These are phyloP conservation scores for Globisporangium rhizosaccharum DNA, from an alignment of 352 stramenopile genomes.

Conservation along the genomic window DNA sequence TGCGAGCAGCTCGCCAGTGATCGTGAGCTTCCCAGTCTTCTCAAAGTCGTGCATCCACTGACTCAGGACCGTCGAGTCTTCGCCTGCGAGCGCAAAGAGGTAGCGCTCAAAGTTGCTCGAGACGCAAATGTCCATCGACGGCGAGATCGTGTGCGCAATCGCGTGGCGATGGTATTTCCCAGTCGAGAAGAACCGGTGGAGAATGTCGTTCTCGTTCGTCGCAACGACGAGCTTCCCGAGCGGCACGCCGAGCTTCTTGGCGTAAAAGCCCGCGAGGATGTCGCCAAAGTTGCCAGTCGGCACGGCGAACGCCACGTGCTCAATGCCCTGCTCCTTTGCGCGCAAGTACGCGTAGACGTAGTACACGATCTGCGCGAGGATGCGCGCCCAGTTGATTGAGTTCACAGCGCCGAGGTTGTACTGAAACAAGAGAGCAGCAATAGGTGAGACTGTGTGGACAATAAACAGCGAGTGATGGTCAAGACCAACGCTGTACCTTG, in stretches of 20 bases:
- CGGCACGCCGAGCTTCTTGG: constrained; percentile 90
- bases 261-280: constrained; percentile 98
- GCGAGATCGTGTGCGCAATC: constrained; percentile 93
- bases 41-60: constrained; percentile 96
- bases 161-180: constrained; percentile 94
- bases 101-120: constrained; percentile 99
- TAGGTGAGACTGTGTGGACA: not conserved
- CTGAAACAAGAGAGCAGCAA: constrained; percentile 7
- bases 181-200: constrained; percentile 97
- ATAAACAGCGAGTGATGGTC: not conserved
- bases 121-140: constrained; percentile 99
- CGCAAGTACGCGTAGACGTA: constrained; percentile 98
- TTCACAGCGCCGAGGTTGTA: constrained; percentile 97
- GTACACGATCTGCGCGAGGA: constrained; percentile 98
- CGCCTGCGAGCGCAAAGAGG: constrained; percentile 94
- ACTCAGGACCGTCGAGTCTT: constrained; percentile 87
- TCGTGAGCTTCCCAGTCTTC: constrained; percentile 90
- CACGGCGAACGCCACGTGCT: constrained; percentile 92
- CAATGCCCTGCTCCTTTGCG: constrained; percentile 56
- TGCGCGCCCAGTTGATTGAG: constrained; percentile 99
- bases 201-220: constrained; percentile 99
- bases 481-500: constrained; percentile 21
- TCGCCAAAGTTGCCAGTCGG: constrained; percentile 99
- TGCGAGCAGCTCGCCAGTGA: constrained; percentile 85
- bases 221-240: constrained; percentile 96